Percentiles rank a stretch among this genome's conserved stretches.
Conservation (phyloP, 2,329 filamentous ascomycete species). For the Epichloe festucae region DNA sequence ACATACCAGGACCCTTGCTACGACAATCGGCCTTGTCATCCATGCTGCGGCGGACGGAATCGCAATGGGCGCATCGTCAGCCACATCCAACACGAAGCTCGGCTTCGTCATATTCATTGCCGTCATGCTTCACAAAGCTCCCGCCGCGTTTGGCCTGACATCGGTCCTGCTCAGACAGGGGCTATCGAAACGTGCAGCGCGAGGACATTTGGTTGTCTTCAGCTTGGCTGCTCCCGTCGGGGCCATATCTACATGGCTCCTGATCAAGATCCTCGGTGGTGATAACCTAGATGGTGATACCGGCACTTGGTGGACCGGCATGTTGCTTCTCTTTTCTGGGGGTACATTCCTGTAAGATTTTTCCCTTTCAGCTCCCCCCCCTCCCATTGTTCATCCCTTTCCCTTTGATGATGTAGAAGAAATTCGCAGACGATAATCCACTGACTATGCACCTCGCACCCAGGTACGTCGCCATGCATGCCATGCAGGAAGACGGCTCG, state of each 20-base stretch:
- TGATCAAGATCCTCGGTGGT: conserved; percentile 62
- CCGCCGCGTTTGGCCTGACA: conserved; percentile 87
- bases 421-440: background rate
- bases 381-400: background rate
- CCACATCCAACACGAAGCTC: conserved; percentile 58
- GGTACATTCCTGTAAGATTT: conserved; percentile 79
- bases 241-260: conserved; percentile 68
- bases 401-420: background rate
- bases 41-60: conserved; percentile 93
- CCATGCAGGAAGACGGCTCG: conserved; percentile 69
- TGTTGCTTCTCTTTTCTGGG: conserved; percentile 91
- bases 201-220: conserved; percentile 80
- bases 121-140: conserved; percentile 95
- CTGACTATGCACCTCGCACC: background rate
- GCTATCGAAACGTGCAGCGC: conserved; percentile 70
- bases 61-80: conserved; percentile 81
- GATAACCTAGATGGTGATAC: conserved; percentile 42
- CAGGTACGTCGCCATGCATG: conserved; percentile 96
- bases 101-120: conserved; percentile 89
- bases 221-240: conserved; percentile 82
- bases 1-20: conserved; percentile 55
- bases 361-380: too few relatives aligned
- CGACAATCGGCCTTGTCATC: conserved; percentile 88
- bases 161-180: conserved; percentile 85
- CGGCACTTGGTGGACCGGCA: conserved; percentile 79